Evolutionary conservation across 768 basidiomycete species (phyloP).

Genomic region (Suillus sp.): DNA sequence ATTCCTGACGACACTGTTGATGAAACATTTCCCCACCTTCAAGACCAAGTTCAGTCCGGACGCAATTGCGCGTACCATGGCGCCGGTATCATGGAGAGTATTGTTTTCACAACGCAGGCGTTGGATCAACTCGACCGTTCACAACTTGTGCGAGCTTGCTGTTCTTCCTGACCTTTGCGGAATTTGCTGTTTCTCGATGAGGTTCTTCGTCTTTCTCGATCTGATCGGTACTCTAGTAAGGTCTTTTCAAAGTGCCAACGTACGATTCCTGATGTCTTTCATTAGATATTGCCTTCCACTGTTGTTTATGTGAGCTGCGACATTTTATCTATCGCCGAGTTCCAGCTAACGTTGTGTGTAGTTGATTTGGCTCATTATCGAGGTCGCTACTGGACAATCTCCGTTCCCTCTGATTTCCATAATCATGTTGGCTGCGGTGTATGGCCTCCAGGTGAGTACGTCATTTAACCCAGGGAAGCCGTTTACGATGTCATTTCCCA

Average conservation of each 20-base stretch:
- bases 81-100: conserved; percentile 62
- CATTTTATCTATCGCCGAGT: conserved; percentile 8
- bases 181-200: conserved; percentile 76
- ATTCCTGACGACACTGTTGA: conserved; percentile 64
- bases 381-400: conserved; percentile 52
- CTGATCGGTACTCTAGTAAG: conserved; percentile 61
- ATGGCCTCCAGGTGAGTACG: conserved; percentile 60
- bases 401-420: conserved; percentile 65
- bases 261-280: conserved; percentile 15
- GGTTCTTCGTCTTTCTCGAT: conserved; percentile 69
- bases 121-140: conserved; percentile 76
- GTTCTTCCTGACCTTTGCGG: conserved; percentile 66
- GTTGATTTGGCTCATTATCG: conserved; percentile 63
- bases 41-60: conserved; percentile 71
- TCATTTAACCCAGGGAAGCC: conserved; percentile 8
- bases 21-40: conserved; percentile 72
- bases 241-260: background rate
- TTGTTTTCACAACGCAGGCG: conserved; percentile 68
- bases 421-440: conserved; percentile 65
- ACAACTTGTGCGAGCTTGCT: conserved; percentile 67
- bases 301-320: conserved; percentile 54
- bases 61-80: conserved; percentile 62
- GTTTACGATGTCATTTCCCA: conserved; percentile 17
- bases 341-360: conserved; percentile 24
- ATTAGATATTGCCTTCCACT: conserved; percentile 58